Conservation (phyloP, 1,284 basidiomycete species). For the Ceratobasidium sp. region DNA sequence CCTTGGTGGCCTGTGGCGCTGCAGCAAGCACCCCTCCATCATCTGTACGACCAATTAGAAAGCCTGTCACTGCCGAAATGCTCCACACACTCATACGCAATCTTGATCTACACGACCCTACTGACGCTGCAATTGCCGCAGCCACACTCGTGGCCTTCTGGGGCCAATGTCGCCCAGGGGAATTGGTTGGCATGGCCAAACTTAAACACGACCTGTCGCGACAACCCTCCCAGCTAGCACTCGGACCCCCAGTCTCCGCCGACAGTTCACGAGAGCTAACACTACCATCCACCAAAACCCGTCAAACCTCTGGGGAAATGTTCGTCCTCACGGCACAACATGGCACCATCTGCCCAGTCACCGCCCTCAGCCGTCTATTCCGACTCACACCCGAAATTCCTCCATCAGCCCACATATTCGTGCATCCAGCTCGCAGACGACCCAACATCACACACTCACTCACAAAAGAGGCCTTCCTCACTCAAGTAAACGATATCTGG, state of each 20-base stretch:
- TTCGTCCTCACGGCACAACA: slow-evolving; percentile 15
- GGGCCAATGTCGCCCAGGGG: slow-evolving; percentile 31
- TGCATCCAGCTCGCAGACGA: background rate
- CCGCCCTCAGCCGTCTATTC: background rate
- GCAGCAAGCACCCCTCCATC: slow-evolving; percentile 49
- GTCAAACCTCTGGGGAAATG: background rate
- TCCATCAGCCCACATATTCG: background rate
- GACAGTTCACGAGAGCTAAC: background rate
- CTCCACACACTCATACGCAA: background rate
- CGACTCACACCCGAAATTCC: background rate
- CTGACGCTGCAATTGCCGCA: slow-evolving; percentile 26
- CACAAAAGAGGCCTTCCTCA: slow-evolving; percentile 21
- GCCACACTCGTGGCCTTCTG: slow-evolving; percentile 30
- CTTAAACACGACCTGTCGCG: background rate
- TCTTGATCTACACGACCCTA: background rate
- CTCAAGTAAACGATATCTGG: slow-evolving; percentile 44
- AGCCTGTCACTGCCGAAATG: background rate
- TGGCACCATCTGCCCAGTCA: background rate
- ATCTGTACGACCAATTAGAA: slow-evolving; percentile 26
- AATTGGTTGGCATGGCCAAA: slow-evolving; percentile 1
- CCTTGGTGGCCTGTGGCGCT: slow-evolving; percentile 50
- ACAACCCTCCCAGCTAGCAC: background rate
- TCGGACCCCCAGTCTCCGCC: background rate
- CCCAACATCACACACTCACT: background rate
- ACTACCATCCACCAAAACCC: slow-evolving; percentile 24